These are phyloP conservation scores for Geotrichum aggregatum DNA, from an alignment of 1,139 yeast genomes.

Conservation along the genomic window DNA sequence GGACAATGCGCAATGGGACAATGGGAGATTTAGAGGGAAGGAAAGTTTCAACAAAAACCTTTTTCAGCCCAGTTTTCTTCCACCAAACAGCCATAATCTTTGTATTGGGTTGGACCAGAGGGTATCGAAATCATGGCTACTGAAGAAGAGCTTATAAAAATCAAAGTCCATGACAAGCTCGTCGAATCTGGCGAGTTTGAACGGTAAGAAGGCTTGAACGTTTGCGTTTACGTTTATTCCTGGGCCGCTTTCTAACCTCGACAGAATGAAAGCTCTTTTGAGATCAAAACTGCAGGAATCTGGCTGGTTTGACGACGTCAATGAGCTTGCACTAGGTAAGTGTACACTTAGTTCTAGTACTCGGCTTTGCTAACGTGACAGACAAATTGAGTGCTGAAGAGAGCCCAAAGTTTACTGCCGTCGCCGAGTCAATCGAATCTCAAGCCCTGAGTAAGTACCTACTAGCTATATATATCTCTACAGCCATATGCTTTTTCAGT, in stretches of 20 bases:
- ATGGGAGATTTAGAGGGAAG: not conserved
- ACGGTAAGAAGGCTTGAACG: conserved; percentile 33
- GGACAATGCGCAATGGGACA: too few species aligned
- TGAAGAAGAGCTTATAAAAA: conserved; percentile 48
- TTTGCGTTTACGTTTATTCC: not conserved
- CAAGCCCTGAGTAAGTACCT: conserved; percentile 51
- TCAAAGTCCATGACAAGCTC: conserved; percentile 64
- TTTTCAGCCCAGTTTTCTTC: not conserved
- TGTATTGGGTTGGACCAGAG: not conserved
- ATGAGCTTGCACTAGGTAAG: conserved; percentile 50
- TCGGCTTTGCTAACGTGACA: conserved; percentile 17
- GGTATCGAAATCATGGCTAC: conserved; percentile 4
- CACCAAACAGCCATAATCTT: not conserved
- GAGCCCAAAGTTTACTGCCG: conserved; percentile 50
- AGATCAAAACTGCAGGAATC: conserved; percentile 63
- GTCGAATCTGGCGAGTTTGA: conserved; percentile 80
- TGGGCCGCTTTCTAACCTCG: not conserved
- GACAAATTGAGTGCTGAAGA: conserved; percentile 43
- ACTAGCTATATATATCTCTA: not conserved
- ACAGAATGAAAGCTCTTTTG: conserved; percentile 39
- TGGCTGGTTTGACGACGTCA: conserved; percentile 83
- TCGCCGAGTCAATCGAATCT: conserved; percentile 56
- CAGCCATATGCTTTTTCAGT: too few species aligned
- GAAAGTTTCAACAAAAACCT: too few species aligned
- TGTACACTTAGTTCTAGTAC: not conserved